Evolutionary conservation across 2,329 filamentous ascomycete species (phyloP), one percentile per base, ranked within the genome.

Genomic region (Fusarium anthophilum): DNA sequence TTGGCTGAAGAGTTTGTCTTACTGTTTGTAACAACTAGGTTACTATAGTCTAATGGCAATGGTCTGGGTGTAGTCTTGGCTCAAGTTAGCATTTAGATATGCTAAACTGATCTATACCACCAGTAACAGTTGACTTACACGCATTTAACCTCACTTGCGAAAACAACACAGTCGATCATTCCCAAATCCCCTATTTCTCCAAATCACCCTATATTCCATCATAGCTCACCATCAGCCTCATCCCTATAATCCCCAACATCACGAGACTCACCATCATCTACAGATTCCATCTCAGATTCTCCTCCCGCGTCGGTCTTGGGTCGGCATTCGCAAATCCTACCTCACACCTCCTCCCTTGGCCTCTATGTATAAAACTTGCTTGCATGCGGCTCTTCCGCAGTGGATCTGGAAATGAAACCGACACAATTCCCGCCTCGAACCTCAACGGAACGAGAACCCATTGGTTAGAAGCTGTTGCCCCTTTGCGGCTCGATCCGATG

Each of bases 321-420:
- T 77, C 76, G 76, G 76, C 66, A 77, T 77, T 77, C 76, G 61
- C 72, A 68, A 69, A 76, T 30, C 43, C 58, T 51, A 62, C 57
- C 50, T 53, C 30, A 53, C 30, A 39, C 57, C 26, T 47, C 45
- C 6, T 47, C 45, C 4, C 32, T 14, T 57, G 24, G 24, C 44
- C 45, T 53, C 32, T 45, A n/a, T n/a, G n/a, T n/a, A n/a, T n/a
- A n/a, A n/a, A n/a, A n/a, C n/a, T n/a, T 60, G 61, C 66, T 44
- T 61, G 48, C 58, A 76, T 77, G 76, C 76, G 76, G 76, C 76
- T 77, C 75, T 76, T 62, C 66, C 62, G 60, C 41, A 65, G 75
- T 77, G 75, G 75, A 77, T 50, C 73, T 77, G 58, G 62, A 54
- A 73, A 76, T 76, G 65, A 66, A 43, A 59, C 28, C 69, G 70